Percentiles rank a stretch among this genome's conserved stretches.
phyloP scores from a whole-genome alignment of 306 rosid genomes.

The Quercus aquifolioides region DNA sequence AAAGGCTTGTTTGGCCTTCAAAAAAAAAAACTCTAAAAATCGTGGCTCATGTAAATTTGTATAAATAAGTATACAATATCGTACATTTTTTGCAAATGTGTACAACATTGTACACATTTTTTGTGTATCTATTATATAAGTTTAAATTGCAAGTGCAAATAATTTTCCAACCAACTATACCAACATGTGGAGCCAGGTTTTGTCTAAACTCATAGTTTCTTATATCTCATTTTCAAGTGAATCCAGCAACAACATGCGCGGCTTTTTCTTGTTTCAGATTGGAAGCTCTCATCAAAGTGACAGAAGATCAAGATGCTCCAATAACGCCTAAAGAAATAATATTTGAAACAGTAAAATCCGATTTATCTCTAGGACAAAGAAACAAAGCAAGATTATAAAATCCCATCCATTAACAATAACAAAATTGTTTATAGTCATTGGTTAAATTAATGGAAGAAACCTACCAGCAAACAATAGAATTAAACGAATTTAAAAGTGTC shows the following conservation, averaged over 20 bases:
- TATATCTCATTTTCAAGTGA: constrained; percentile 59
- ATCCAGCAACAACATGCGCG: constrained; percentile 77
- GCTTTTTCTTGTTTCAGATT: constrained; percentile 33
- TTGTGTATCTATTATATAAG: no score
- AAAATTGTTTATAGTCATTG: background rate
- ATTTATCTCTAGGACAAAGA: background rate
- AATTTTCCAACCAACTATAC: background rate
- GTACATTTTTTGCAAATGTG: no score
- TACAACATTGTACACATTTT: no score
- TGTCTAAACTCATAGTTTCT: constrained; percentile 41
- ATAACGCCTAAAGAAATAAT: constrained; percentile 48
- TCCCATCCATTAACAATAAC: constrained; percentile 3
- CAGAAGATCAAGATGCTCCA: constrained; percentile 80
- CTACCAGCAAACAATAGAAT: constrained; percentile 78
- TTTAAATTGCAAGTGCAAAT: no score
- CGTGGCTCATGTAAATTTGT: no score
- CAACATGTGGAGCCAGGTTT: constrained; percentile 2
- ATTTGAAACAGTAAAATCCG: constrained; percentile 13
- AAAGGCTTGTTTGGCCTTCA: no score
- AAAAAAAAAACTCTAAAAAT: no score
- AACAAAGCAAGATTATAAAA: background rate
- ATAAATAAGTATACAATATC: no score
- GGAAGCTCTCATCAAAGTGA: constrained; percentile 55
- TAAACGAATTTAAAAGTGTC: no score
- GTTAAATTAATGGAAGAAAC: constrained; percentile 7